Conservation (phyloP, 805 yeast species). For the Starmerella floricola region DNA sequence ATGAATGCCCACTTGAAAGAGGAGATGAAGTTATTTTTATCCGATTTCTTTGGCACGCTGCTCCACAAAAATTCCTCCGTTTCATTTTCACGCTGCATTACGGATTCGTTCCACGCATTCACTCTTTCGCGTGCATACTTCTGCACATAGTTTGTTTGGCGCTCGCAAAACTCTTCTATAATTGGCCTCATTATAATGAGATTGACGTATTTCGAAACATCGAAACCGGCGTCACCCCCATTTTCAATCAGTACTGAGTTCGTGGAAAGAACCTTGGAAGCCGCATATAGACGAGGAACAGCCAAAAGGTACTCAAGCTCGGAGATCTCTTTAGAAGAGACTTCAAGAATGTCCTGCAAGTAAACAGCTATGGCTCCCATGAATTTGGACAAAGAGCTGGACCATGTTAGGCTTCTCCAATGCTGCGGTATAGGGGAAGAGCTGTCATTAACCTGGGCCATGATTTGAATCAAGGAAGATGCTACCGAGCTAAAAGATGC, state of each 20-base stretch:
- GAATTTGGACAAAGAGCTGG: neutral
- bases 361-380: constrained; percentile 5
- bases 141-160: constrained; percentile 20
- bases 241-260: constrained; percentile 4
- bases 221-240: neutral
- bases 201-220: constrained; percentile 2
- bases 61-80: constrained; percentile 39
- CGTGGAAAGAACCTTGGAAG: constrained; percentile 1
- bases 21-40: constrained; percentile 41
- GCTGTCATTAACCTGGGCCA: neutral
- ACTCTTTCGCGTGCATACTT: constrained; percentile 26
- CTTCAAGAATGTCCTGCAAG: constrained; percentile 1
- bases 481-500: constrained; percentile 1
- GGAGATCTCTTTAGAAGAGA: constrained; percentile 2
- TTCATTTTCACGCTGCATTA: constrained; percentile 37
- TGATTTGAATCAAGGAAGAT: neutral
- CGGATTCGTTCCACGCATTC: constrained; percentile 25
- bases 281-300: constrained; percentile 7
- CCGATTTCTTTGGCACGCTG: constrained; percentile 35
- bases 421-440: constrained; percentile 3
- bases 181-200: constrained; percentile 7
- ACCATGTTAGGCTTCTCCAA: constrained; percentile 5
- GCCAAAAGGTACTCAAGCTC: constrained; percentile 13
- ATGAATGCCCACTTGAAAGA: constrained; percentile 33
- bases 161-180: constrained; percentile 15